These are phyloP conservation scores for Biscogniauxia sp. DNA, from an alignment of 2,329 filamentous ascomycete genomes.

Conservation along the genomic window DNA sequence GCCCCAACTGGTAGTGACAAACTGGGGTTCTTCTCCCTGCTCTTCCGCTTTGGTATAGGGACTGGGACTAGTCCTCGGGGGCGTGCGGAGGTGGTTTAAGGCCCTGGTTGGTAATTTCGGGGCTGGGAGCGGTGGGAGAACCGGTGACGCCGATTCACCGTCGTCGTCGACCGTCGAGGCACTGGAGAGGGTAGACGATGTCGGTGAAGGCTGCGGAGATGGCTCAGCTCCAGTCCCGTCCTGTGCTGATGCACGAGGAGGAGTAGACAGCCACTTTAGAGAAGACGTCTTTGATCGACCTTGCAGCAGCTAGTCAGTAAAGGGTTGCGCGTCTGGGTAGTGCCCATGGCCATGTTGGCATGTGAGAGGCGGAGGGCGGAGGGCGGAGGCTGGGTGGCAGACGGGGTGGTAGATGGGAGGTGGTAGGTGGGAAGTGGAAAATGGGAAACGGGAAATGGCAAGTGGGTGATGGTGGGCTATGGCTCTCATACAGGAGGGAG, in stretches of 20 bases:
- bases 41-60: slow-evolving; percentile 24
- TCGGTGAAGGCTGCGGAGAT: slow-evolving; percentile 39
- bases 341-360: slow-evolving; percentile 6
- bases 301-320: slow-evolving; percentile 20
- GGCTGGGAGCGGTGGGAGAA: slow-evolving; percentile 56
- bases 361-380: slow-evolving; percentile 3
- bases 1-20: slow-evolving; percentile 81
- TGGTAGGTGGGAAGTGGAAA: too few species aligned
- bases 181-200: slow-evolving; percentile 60
- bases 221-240: slow-evolving; percentile 46
- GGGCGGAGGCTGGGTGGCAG: background rate
- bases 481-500: slow-evolving; percentile 16
- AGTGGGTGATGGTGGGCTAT: slow-evolving; percentile 1
- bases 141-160: slow-evolving; percentile 52
- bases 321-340: background rate
- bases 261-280: slow-evolving; percentile 44
- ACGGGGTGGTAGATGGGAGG: too few species aligned
- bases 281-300: slow-evolving; percentile 55
- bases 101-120: slow-evolving; percentile 58
- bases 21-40: slow-evolving; percentile 38
- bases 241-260: slow-evolving; percentile 62
- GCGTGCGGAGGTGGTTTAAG: slow-evolving; percentile 51
- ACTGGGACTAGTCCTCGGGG: slow-evolving; percentile 36
- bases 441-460: too few species aligned
- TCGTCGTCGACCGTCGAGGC: slow-evolving; percentile 58